Evolutionary conservation across 768 basidiomycete genomes (phyloP).

Genomic region (Baorangia bicolor): DNA sequence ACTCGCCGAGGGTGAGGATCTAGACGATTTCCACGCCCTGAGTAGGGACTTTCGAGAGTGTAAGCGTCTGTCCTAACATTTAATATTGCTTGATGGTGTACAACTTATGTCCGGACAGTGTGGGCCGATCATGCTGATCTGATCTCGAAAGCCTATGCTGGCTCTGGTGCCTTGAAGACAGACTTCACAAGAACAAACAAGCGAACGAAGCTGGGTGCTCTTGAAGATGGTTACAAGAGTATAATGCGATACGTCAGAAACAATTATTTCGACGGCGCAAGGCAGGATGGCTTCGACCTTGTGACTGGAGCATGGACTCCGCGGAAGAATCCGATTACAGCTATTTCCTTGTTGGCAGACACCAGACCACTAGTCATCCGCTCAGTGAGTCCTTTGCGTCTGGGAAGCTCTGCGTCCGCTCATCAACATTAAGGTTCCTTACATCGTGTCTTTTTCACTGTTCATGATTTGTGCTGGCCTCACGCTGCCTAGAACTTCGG

Average conservation of each 20-base stretch:
- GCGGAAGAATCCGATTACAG: conserved; percentile 66
- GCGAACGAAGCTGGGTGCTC: conserved; percentile 71
- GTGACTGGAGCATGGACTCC: conserved; percentile 91
- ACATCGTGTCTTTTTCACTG: conserved; percentile 72
- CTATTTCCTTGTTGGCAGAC: conserved; percentile 74
- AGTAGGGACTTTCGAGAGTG: conserved; percentile 85
- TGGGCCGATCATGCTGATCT: conserved; percentile 97
- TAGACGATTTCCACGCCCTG: conserved; percentile 82
- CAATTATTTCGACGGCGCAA: conserved; percentile 93
- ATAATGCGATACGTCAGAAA: conserved; percentile 87
- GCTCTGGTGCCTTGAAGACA: conserved; percentile 93
- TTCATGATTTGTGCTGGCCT: conserved; percentile 89
- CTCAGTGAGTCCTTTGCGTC: conserved; percentile 55
- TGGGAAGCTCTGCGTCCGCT: not conserved
- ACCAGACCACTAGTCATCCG: conserved; percentile 78
- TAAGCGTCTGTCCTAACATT: conserved; percentile 39
- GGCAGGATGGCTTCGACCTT: conserved; percentile 93
- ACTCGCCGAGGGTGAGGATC: conserved; percentile 60
- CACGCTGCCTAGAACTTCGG: conserved; percentile 82
- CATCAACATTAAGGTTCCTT: conserved; percentile 67
- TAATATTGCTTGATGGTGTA: not conserved
- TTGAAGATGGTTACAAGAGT: conserved; percentile 88
- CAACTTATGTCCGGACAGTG: conserved; percentile 49
- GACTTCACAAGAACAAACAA: conserved; percentile 95
- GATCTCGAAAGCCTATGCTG: conserved; percentile 88